A percentile compares a stretch with the other conserved stretches of the same genome.
phyloP scores from a whole-genome alignment of 345 rosid species.

The Arabis hirsuta region DNA sequence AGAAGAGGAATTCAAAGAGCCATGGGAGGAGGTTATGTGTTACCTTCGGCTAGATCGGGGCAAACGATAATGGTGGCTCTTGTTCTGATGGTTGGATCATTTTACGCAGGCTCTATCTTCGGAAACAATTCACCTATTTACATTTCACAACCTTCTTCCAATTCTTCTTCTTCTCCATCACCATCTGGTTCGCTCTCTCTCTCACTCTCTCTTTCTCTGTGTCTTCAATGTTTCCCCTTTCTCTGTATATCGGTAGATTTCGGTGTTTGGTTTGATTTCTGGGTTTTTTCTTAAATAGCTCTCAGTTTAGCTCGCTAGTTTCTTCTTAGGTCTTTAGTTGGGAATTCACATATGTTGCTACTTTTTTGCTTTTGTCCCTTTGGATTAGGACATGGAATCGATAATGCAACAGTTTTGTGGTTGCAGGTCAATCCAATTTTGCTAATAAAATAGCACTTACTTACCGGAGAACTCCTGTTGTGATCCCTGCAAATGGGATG shows the following conservation, averaged over 20 bases:
- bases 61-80: conserved; percentile 76
- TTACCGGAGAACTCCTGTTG: conserved; percentile 58
- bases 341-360: too few relatives aligned
- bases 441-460: conserved; percentile 57
- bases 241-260: conserved; percentile 17
- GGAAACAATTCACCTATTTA: conserved; percentile 67
- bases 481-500: conserved; percentile 64
- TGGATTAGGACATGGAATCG: conserved; percentile 10
- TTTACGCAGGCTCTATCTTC: conserved; percentile 79
- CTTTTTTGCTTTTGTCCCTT: not conserved
- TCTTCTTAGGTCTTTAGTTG: not conserved
- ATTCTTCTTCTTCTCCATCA: conserved; percentile 33
- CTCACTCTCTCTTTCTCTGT: conserved; percentile 9
- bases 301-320: not conserved
- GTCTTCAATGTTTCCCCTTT: conserved; percentile 38
- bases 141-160: conserved; percentile 47
- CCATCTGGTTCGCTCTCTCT: conserved; percentile 47
- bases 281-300: not conserved
- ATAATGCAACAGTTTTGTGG: conserved; percentile 24
- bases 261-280: not conserved
- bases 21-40: conserved; percentile 69
- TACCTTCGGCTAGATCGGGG: conserved; percentile 76
- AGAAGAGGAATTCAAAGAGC: not conserved
- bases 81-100: conserved; percentile 74
- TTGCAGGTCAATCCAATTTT: conserved; percentile 57